These are phyloP conservation scores for Metschnikowia cubensis DNA, from an alignment of 805 yeast species.

Conservation along the genomic window DNA sequence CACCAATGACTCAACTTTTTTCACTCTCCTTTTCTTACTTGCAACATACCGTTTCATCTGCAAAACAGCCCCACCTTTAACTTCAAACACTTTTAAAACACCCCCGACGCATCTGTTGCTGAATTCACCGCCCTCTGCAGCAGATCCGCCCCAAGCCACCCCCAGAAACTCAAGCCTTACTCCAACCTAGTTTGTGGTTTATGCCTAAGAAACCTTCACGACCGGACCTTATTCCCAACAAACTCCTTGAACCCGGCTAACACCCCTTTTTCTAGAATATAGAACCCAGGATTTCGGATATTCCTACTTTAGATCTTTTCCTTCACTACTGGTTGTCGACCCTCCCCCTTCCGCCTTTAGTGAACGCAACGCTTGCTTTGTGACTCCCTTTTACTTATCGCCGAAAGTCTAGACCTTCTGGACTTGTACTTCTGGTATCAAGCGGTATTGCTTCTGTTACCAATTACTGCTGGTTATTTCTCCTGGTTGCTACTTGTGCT, in stretches of 20 bases:
- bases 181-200: constrained; percentile 20
- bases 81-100: background rate
- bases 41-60: background rate
- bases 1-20: constrained; percentile 1
- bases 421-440: too few species aligned
- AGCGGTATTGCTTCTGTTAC: background rate
- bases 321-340: constrained; percentile 33
- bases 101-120: background rate
- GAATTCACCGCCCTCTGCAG: background rate
- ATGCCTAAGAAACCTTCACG: constrained; percentile 47
- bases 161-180: background rate
- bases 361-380: constrained; percentile 10
- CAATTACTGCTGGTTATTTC: too few species aligned
- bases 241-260: constrained; percentile 43
- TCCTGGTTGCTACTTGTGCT: too few species aligned
- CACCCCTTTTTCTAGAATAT: constrained; percentile 17
- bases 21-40: background rate
- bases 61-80: background rate
- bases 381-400: background rate
- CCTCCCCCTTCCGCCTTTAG: constrained; percentile 34
- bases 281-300: background rate
- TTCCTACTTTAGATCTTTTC: background rate
- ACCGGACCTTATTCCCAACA: constrained; percentile 27
- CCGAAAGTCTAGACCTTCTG: background rate
- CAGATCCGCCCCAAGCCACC: background rate